Evolutionary conservation across 148 eudicot genomes (phyloP), one percentile per base, ranked within the genome.

Genomic region (Persicaria tinctoria): DNA sequence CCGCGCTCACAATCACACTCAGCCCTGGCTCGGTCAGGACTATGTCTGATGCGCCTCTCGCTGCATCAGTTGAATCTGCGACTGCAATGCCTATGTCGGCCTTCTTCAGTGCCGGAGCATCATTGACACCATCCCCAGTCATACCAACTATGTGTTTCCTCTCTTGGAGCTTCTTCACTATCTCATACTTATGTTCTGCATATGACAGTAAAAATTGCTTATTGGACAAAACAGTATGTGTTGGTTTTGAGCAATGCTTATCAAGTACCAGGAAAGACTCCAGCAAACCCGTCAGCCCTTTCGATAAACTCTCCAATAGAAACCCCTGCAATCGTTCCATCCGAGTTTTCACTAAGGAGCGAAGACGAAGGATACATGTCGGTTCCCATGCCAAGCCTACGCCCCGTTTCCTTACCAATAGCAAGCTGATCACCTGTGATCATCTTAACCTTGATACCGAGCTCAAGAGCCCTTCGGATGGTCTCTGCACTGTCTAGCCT

Each of bases 41-140:
- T 5, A 93, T 93, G 75, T 93, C 98, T 6, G 97, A 94, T 51
- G 98, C 98, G 50, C 92, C 78, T 76, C 98, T 84, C 50, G 98
- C 98, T 10, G 98, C 98, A 44, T 94, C 98, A 2, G 98, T 94
- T 49, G 98, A 93, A 74, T 94, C 98, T 18, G 87, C 97, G 14
- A 94, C 98, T 0, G 98, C 98, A 48, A 94, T 94, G 45, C 98
- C 98, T 9, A 94, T 94, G 85, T 93, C 98, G 4, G 97, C 98
- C 83, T 80, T 89, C 75, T 93, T 93, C 0, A 93, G 77, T 9
- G 98, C 98, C 3, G 98, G 98, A 14, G 98, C 98, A 78, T 94
- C 98, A 55, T 94, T 94, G 73, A 94, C 98, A 62, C 98, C 98
- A 68, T 94, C 98, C 72, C 98, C 98, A 0, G 98, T 94, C 98